Percentiles rank a stretch among this genome's conserved stretches.
These are phyloP conservation scores for Talaromyces amestolkiae DNA, from an alignment of 2,329 filamentous ascomycete species.

Conservation along the genomic window DNA sequence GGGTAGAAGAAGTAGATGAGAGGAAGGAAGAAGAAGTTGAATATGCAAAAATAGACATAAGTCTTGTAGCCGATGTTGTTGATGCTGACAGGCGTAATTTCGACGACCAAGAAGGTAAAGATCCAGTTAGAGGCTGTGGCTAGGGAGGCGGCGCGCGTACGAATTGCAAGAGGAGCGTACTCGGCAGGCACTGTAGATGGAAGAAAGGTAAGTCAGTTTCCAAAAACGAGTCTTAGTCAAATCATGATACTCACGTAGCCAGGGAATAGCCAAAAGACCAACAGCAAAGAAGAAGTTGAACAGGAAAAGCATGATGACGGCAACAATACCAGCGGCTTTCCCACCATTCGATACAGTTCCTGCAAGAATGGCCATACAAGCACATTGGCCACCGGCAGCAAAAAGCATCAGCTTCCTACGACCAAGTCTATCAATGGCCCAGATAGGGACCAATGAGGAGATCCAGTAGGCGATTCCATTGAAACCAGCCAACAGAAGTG, in stretches of 20 bases:
- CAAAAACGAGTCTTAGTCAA: neutral
- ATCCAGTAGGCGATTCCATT: constrained; percentile 10
- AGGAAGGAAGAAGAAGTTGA: constrained; percentile 9
- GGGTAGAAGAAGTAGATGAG: constrained; percentile 15
- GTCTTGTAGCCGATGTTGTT: constrained; percentile 12
- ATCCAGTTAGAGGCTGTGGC: neutral
- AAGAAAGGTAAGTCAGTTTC: neutral
- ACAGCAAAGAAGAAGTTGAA: constrained; percentile 15
- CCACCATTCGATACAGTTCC: neutral
- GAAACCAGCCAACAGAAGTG: constrained; percentile 13
- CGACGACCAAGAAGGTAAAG: constrained; percentile 7
- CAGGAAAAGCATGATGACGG: constrained; percentile 1
- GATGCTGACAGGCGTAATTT: constrained; percentile 10
- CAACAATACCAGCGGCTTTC: constrained; percentile 11
- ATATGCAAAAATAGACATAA: constrained; percentile 9
- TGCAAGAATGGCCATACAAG: constrained; percentile 23
- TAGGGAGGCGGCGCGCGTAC: constrained; percentile 5
- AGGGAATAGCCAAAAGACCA: constrained; percentile 8
- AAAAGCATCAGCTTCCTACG: constrained; percentile 22
- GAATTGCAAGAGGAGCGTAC: constrained; percentile 9
- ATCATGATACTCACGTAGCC: neutral
- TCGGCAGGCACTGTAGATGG: constrained; percentile 5
- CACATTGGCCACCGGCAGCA: constrained; percentile 19
- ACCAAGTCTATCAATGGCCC: constrained; percentile 22
- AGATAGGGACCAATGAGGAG: constrained; percentile 20